phyloP scores from a whole-genome alignment of 2,329 filamentous ascomycete species.

The Fusarium heterosporum region DNA sequence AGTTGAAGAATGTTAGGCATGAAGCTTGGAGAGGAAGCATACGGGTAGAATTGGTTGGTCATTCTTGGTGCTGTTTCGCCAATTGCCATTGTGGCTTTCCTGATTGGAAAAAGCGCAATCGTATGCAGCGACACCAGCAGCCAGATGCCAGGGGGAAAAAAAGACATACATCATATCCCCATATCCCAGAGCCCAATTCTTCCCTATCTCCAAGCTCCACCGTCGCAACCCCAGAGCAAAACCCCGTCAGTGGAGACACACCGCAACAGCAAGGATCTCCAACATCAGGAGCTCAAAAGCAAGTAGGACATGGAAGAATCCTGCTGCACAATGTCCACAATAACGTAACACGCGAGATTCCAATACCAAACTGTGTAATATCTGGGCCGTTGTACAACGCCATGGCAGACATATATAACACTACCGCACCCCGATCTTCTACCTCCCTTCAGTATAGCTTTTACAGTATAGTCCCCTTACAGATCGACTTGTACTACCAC shows the following conservation, averaged over 20 bases:
- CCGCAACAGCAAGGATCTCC: constrained; percentile 25
- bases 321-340: constrained; percentile 6
- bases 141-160: too few relatives aligned
- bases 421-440: background rate
- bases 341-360: constrained; percentile 2
- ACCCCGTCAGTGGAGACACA: constrained; percentile 17
- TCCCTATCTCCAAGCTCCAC: background rate
- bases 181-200: background rate
- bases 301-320: constrained; percentile 2
- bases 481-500: background rate
- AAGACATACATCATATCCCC: constrained; percentile 9
- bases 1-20: too few relatives aligned
- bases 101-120: too few relatives aligned
- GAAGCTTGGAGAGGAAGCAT: too few relatives aligned
- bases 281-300: constrained; percentile 24
- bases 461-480: background rate
- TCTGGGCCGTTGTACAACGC: background rate
- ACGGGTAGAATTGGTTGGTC: too few relatives aligned
- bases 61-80: too few relatives aligned
- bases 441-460: background rate
- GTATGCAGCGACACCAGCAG: too few relatives aligned
- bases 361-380: background rate
- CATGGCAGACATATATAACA: constrained; percentile 21
- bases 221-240: constrained; percentile 25
- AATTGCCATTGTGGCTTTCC: too few relatives aligned